phyloP scores from a whole-genome alignment of 768 basidiomycete species.

The Tulasnella sp. region DNA sequence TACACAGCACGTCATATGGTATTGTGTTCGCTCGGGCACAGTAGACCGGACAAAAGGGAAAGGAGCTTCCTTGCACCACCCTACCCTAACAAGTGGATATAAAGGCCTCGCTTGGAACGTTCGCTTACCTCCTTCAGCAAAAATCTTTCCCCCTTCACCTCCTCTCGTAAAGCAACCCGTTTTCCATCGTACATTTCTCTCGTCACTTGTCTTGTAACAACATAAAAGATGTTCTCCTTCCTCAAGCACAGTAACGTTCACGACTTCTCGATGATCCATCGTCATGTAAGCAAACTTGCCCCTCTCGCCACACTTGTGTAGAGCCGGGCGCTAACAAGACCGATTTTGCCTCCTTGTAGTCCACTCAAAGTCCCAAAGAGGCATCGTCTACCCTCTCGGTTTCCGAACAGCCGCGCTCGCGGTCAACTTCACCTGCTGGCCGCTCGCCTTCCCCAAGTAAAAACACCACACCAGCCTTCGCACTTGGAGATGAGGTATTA shows the following conservation, averaged over 20 bases:
- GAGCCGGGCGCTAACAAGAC: not conserved
- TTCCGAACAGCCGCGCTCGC: not conserved
- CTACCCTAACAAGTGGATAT: not conserved
- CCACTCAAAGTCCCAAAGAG: not conserved
- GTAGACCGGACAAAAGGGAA: not conserved
- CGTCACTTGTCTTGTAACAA: not conserved
- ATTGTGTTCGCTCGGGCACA: not conserved
- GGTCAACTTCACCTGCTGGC: not conserved
- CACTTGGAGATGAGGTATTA: not conserved
- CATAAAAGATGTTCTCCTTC: not conserved
- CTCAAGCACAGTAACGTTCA: conserved; percentile 1
- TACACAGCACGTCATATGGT: not conserved
- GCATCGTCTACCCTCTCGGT: not conserved
- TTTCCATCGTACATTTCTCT: not conserved
- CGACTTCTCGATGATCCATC: conserved; percentile 6
- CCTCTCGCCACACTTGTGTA: not conserved
- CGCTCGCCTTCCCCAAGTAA: not conserved
- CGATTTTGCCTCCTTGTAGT: not conserved
- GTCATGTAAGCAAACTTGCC: not conserved
- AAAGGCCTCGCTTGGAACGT: not conserved
- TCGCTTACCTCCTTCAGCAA: not conserved
- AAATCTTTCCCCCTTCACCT: not conserved
- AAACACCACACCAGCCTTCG: not conserved
- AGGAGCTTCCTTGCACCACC: not conserved
- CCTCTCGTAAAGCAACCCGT: not conserved